phyloP scores from a whole-genome alignment of 306 rosid genomes.

The Cucumis melo region DNA sequence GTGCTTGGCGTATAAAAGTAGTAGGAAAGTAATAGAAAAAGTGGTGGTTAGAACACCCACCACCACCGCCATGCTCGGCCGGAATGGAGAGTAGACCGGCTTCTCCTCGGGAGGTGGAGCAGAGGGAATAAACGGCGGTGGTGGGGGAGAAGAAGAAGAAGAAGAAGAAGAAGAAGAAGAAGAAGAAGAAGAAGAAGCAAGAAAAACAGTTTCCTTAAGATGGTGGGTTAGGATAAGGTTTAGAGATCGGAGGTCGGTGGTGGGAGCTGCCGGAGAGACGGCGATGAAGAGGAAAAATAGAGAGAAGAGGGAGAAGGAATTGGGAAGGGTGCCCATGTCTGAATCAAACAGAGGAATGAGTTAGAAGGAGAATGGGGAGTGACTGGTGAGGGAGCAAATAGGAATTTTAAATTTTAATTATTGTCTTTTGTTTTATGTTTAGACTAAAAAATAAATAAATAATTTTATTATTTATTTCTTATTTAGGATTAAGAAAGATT shows the following conservation, averaged over 20 bases:
- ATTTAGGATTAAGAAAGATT: background rate
- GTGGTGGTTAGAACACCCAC: slow-evolving; percentile 36
- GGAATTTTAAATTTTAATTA: background rate
- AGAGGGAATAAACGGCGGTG: background rate
- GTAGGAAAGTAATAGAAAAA: slow-evolving; percentile 50
- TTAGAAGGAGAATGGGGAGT: background rate
- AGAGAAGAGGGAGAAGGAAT: background rate
- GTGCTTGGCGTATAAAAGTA: slow-evolving; percentile 75
- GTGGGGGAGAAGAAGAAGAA: background rate
- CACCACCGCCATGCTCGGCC: slow-evolving; percentile 42
- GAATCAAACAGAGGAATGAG: slow-evolving; percentile 10
- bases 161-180: background rate
- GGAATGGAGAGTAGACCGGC: slow-evolving; percentile 12
- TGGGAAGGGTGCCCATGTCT: slow-evolving; percentile 6
- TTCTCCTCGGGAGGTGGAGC: background rate
- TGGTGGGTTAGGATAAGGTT: background rate
- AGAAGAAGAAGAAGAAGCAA: background rate
- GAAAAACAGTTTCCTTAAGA: background rate
- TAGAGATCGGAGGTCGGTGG: background rate
- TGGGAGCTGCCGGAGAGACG: background rate
- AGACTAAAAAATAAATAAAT: background rate
- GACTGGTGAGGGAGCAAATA: background rate
- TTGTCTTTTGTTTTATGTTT: slow-evolving; percentile 1
- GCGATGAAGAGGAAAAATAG: background rate
- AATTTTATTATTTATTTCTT: background rate